These are phyloP conservation scores for Delonix regia DNA, from an alignment of 306 rosid genomes.

Conservation along the genomic window DNA sequence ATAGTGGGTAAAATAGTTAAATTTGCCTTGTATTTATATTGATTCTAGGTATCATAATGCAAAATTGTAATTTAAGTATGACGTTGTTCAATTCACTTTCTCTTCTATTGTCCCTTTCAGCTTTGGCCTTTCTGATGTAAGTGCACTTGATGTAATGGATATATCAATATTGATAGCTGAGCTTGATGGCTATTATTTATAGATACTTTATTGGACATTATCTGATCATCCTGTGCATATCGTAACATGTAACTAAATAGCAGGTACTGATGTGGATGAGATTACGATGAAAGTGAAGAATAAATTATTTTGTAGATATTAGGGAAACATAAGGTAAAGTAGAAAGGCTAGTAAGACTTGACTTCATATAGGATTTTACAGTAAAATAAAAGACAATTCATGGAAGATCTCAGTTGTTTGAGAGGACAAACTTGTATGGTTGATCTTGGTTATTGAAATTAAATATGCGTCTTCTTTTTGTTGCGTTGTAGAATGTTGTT, in stretches of 20 bases:
- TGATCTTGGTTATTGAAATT: constrained; percentile 1
- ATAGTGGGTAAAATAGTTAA: constrained; percentile 10
- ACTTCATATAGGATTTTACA: not conserved
- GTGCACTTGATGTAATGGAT: not conserved
- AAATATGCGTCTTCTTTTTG: not conserved
- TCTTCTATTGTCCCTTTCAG: constrained; percentile 12
- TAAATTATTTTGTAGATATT: not conserved
- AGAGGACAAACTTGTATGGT: not conserved
- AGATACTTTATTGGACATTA: constrained; percentile 20
- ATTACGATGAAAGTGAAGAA: constrained; percentile 14
- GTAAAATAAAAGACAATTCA: constrained; percentile 1
- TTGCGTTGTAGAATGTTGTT: not conserved
- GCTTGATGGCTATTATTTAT: constrained; percentile 19
- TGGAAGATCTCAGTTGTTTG: not conserved
- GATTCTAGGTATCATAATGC: not conserved
- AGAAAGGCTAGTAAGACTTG: constrained; percentile 8
- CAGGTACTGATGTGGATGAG: not conserved
- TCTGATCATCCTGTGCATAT: constrained; percentile 27
- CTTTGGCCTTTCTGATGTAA: constrained; percentile 22
- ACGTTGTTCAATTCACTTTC: constrained; percentile 16
- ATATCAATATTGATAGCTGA: not conserved
- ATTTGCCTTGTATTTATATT: constrained; percentile 10
- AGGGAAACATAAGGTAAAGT: constrained; percentile 7
- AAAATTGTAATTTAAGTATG: constrained; percentile 13
- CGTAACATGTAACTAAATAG: constrained; percentile 3